Evolutionary conservation across 345 rosid genomes (phyloP), one percentile per base, ranked within the genome.

Genomic region (Salix arbutifolia): DNA sequence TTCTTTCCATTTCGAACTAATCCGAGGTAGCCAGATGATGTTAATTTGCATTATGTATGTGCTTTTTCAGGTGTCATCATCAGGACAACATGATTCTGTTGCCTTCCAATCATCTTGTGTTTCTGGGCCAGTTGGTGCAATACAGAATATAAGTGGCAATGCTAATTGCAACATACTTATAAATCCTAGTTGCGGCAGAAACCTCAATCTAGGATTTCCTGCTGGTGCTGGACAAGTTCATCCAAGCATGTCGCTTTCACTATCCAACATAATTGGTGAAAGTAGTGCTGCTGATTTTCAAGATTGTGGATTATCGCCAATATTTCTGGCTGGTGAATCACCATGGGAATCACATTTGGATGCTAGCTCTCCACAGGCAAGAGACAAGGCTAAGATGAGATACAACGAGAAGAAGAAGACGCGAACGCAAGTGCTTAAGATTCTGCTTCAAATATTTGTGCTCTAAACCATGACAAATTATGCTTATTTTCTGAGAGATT

Each of bases 301-400:
- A 68, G 95, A 92, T 35, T 88, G 90, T 71, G 90, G 91, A 50
- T 38, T 90, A 65, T 87, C 95, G 18, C 87, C 92, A 0, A 74
- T 75, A 35, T 84, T 89, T 79, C 79, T 90, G 26, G 78, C 87
- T 23, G 85, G 84, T 8, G 94, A 91, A 71, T 79, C 95, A 0
- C 92, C 91, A 21, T 94, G 98, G 97, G 97, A 90, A n/a, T 82
- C 93, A 8, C 88, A 77, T 74, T 74, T 86, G 75, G 97, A 90
- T 77, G 82, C 74, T 61, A 79, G 86, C 69, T 79, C 85, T 79
- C 93, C 93, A 33, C 92, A 87, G 78, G 94, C 94, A 46, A 89
- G 97, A 70, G 85, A 86, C 64, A 82, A 84, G 70, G 97, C 97
- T 26, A 92, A 91, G 88, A 85, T 91, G 86, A 86, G 97, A 85